These are phyloP conservation scores for Tetrahymena malaccensis DNA, from an alignment of 73 alveolate species.

Conservation along the genomic window DNA sequence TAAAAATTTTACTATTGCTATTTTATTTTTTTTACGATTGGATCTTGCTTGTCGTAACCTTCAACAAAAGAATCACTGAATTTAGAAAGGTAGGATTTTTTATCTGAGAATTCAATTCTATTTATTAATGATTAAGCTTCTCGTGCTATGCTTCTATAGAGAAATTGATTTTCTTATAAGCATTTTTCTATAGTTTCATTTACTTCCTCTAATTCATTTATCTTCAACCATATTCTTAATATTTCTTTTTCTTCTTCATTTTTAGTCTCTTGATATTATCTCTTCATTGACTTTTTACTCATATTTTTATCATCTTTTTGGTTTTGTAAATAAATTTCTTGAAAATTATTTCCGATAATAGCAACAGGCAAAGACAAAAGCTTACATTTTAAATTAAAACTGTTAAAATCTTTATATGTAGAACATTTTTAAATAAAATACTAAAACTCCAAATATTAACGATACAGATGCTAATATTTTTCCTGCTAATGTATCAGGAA, in stretches of 20 bases:
- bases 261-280: background rate
- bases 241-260: conserved; percentile 31
- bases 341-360: conserved; percentile 29
- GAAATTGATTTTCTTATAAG: conserved; percentile 12
- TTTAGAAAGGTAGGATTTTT: background rate
- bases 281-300: background rate
- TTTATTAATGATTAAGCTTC: conserved; percentile 19
- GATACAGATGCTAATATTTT: conserved; percentile 12
- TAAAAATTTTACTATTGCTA: background rate
- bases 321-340: conserved; percentile 19
- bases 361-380: conserved; percentile 33
- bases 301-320: conserved; percentile 12
- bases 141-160: conserved; percentile 33
- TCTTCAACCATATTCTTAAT: conserved; percentile 2
- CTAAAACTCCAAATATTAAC: conserved; percentile 28
- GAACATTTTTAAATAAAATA: background rate
- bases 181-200: conserved; percentile 26
- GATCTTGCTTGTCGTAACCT: background rate
- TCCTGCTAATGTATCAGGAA: conserved; percentile 16
- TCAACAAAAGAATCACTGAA: background rate
- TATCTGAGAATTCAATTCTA: conserved; percentile 4
- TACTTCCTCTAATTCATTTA: conserved; percentile 28
- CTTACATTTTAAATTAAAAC: background rate
- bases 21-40: background rate
- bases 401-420: background rate